phyloP scores from a whole-genome alignment of 495 filamentous ascomycete species.

The Hapsidospora chrysogenum region DNA sequence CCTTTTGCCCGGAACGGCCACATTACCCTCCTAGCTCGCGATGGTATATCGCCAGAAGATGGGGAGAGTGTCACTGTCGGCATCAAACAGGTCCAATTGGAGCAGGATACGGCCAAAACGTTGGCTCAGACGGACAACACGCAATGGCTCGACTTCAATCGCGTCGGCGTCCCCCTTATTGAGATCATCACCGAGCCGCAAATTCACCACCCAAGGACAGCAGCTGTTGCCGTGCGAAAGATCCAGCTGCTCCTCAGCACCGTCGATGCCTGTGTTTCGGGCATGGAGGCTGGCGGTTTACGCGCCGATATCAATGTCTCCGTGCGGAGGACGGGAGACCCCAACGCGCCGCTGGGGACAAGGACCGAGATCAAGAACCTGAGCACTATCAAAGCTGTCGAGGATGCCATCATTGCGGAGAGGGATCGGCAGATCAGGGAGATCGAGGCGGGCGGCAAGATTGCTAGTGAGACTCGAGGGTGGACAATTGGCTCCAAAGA shows the following conservation, averaged over 20 bases:
- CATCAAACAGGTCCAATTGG: conserved; percentile 89
- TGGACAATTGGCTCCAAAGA: conserved; percentile 72
- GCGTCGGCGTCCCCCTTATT: conserved; percentile 75
- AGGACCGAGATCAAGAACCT: conserved; percentile 97
- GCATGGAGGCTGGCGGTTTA: conserved; percentile 87
- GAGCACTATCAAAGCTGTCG: conserved; percentile 83
- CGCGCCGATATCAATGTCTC: conserved; percentile 95
- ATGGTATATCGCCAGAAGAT: conserved; percentile 60
- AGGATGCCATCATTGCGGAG: conserved; percentile 85
- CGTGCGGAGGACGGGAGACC: conserved; percentile 37
- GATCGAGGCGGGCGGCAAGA: conserved; percentile 57
- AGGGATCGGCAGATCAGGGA: conserved; percentile 72
- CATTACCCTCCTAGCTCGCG: conserved; percentile 52
- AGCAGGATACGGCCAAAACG: conserved; percentile 96
- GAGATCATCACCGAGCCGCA: conserved; percentile 88
- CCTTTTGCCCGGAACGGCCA: conserved; percentile 69
- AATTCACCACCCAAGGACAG: conserved; percentile 70
- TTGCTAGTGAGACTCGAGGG: conserved; percentile 82
- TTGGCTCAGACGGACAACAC: conserved; percentile 52
- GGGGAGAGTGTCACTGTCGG: conserved; percentile 50
- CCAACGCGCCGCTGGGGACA: conserved; percentile 45
- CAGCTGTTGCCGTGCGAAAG: conserved; percentile 75
- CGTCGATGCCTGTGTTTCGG: conserved; percentile 65
- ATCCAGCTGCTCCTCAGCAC: conserved; percentile 68
- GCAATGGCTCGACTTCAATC: conserved; percentile 87